phyloP scores from a whole-genome alignment of 352 stramenopile species.

The Globisporangium okanoganense region DNA sequence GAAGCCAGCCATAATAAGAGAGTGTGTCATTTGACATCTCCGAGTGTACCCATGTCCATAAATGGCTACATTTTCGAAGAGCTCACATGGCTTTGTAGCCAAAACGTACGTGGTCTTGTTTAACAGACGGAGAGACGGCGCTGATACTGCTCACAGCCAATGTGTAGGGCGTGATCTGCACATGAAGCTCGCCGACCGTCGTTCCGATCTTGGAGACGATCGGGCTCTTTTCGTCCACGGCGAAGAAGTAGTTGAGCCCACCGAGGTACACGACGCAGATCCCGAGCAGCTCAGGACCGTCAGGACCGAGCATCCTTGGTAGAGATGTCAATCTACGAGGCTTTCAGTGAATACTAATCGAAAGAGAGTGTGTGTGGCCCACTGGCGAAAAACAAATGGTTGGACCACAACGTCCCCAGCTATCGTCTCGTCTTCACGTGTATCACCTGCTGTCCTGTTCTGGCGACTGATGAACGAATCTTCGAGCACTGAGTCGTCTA shows the following conservation, averaged over 20 bases:
- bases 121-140: too few species aligned
- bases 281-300: slow-evolving; percentile 46
- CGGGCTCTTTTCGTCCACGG: slow-evolving; percentile 33
- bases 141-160: too few species aligned
- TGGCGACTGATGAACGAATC: background rate
- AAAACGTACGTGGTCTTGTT: slow-evolving; percentile 8
- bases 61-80: background rate
- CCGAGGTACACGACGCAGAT: slow-evolving; percentile 55
- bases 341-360: too few species aligned
- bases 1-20: background rate
- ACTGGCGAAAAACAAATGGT: background rate
- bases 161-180: slow-evolving; percentile 41
- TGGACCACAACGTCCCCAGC: background rate
- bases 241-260: slow-evolving; percentile 63
- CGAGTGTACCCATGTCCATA: slow-evolving; percentile 1
- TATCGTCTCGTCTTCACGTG: background rate
- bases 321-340: background rate
- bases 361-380: background rate
- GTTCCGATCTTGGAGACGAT: slow-evolving; percentile 54
- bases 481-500: slow-evolving; percentile 5
- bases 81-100: background rate
- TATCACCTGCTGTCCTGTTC: background rate
- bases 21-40: background rate
- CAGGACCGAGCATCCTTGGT: background rate
- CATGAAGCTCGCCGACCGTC: slow-evolving; percentile 28